phyloP scores from a whole-genome alignment of 805 yeast species.

The Schizosaccharomyces lindneri region DNA sequence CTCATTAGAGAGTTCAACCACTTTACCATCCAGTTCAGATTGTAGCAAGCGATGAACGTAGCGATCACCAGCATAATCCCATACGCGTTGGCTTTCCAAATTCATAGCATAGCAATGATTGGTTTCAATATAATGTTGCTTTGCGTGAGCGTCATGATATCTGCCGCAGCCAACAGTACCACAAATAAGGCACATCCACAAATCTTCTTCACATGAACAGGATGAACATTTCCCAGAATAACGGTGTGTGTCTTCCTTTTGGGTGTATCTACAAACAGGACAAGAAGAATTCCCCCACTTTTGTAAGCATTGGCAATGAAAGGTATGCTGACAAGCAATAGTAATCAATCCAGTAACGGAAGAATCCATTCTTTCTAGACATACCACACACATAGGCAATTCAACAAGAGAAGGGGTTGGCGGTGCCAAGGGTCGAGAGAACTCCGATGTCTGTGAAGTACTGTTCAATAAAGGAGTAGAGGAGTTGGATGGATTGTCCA shows the following conservation, averaged over 20 bases:
- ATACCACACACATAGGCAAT: slow-evolving; percentile 80
- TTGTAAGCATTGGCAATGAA: slow-evolving; percentile 67
- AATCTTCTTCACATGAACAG: slow-evolving; percentile 34
- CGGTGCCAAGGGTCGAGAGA: slow-evolving; percentile 9
- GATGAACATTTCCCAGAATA: slow-evolving; percentile 19
- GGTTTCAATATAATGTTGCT: slow-evolving; percentile 50
- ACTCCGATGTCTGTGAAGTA: neutral
- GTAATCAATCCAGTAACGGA: slow-evolving; percentile 59
- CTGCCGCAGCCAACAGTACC: slow-evolving; percentile 86
- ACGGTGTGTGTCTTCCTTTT: slow-evolving; percentile 10
- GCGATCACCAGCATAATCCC: slow-evolving; percentile 85
- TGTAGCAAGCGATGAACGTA: slow-evolving; percentile 71
- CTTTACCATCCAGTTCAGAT: slow-evolving; percentile 68
- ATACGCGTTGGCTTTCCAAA: slow-evolving; percentile 54
- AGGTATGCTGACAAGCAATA: slow-evolving; percentile 79
- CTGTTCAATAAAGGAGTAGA: neutral
- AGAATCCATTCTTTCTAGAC: slow-evolving; percentile 69
- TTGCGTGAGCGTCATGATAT: slow-evolving; percentile 65
- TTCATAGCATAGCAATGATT: slow-evolving; percentile 87
- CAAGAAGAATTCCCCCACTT: slow-evolving; percentile 67
- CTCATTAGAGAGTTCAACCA: slow-evolving; percentile 40
- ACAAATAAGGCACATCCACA: slow-evolving; percentile 78
- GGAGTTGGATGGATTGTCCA: neutral
- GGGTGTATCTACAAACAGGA: slow-evolving; percentile 72
- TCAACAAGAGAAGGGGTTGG: slow-evolving; percentile 21